Base-by-base conservation (phyloP, 1,139 yeast species). In the Wickerhamomyces sp. region DNA sequence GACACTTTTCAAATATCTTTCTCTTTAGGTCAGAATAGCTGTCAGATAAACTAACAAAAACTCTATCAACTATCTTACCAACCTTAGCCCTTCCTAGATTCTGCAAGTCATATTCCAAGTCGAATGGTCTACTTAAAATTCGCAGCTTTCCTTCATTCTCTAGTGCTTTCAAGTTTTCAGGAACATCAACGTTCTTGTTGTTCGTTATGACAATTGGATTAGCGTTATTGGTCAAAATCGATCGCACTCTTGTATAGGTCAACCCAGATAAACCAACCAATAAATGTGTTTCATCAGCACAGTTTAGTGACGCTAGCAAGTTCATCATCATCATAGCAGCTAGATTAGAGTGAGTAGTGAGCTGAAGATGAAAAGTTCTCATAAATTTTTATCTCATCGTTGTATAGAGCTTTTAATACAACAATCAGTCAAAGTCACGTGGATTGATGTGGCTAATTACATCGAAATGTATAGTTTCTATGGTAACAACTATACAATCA, bases 11-110 rank as follows among this genome's bases (percentile, higher is more conserved):
- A 46, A 59, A 77, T 12, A 86, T 70, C 3, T 57, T 51, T 24
- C 56, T 48, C 39, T 74, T 72, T 36, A 66, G 45, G 1, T 48
- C 51, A 18, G 46, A 37, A 32, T 60, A 48, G 0, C 59, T 52
- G 13, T 51, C 43, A 1, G 72, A 67, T 7, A 77, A 56, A 17
- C 77, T 70, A 7, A 87, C 81, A 61, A 84, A 88, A 2, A 86
- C 90, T 43, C 78, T 67, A 58, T 90, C 97, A 3, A 87, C 86
- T 2, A 86, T 67, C 18, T 63, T 54, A 35, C 74, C 79, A 3
- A 82, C 88, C 29, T 78, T 78, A 0, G 58, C 51, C 36, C 96
- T 70, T 5, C 97, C 97, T 29, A 74, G 56, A 0, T 67, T 63
- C 9, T 67, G 63, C 29, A 86, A 60, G 48, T 78, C 81, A 2